A percentile compares a stretch with the other conserved stretches of the same genome.
Conservation (phyloP, 441 rosid species). For the Cnidoscolus chayamansa region DNA sequence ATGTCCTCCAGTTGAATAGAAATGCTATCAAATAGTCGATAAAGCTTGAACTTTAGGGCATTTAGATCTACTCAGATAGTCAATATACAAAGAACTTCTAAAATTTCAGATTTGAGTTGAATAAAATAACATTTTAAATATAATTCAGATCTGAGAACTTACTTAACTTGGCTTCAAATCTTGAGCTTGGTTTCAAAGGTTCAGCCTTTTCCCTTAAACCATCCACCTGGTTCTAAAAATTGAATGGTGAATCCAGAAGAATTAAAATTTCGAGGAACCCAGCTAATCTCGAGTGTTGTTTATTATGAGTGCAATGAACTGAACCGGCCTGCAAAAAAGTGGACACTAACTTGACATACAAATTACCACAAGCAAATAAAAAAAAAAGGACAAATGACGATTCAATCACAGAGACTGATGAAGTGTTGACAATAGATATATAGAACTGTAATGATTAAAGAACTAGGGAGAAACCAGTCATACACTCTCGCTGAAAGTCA, state of each 20-base stretch:
- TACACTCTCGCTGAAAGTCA: conserved; percentile 18
- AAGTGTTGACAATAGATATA: conserved; percentile 28
- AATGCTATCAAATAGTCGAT: conserved; percentile 8
- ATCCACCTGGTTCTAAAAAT: conserved; percentile 28
- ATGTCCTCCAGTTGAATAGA: conserved; percentile 23
- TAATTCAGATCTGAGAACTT: conserved; percentile 72
- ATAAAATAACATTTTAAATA: conserved; percentile 34
- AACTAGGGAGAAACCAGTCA: conserved; percentile 7
- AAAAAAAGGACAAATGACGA: conserved; percentile 23
- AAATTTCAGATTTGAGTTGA: conserved; percentile 33
- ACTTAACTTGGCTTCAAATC: conserved; percentile 51
- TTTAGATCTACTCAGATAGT: conserved; percentile 40
- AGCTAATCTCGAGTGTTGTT: conserved; percentile 22
- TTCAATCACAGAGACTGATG: conserved; percentile 26
- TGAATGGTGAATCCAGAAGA: conserved; percentile 27
- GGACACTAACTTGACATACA: conserved; percentile 19
- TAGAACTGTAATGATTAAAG: conserved; percentile 2
- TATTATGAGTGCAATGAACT: conserved; percentile 32
- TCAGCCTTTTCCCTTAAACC: conserved; percentile 28
- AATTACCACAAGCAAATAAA: conserved; percentile 25
- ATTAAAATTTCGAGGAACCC: conserved; percentile 27
- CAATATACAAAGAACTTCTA: conserved; percentile 16
- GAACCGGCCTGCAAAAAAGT: conserved; percentile 29
- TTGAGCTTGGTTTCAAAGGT: conserved; percentile 29
- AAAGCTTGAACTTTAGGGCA: conserved; percentile 25